Evolutionary conservation across 2,329 filamentous ascomycete genomes (phyloP), one percentile per base, ranked within the genome.

Genomic region (Paecilomyces fulvus): DNA sequence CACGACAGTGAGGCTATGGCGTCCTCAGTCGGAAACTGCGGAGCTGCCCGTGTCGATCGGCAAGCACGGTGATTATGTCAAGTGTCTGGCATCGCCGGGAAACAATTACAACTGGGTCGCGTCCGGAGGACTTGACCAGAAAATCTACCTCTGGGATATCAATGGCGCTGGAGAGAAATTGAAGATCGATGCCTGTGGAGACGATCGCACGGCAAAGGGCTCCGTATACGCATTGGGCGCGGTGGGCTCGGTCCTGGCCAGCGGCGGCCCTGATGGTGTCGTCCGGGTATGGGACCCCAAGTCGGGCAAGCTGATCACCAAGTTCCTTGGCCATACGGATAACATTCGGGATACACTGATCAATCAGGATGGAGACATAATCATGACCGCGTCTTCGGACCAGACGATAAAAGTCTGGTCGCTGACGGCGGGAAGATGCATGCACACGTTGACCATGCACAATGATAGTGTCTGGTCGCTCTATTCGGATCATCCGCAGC

Each of bases 341-440:
- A 96, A 92, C 63, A 87, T 99, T 62, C 86, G 94, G 51, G 88
- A 92, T 64, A 91, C 99, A 60, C 78, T 99, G 54, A 85, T 99
- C 61, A 95, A 90, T 65, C 85, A 92, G 63, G 85, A 89, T 58
- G 92, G 90, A 43, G 91, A 96, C 68, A 95, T 86, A 46, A 89
- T 99, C 64, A 83, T 99, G 79, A 96, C 92, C 0, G 92, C 90
- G 12, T 96, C 92, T 64, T 92, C 92, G 1, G 94, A 99, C 71
- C 91, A 95, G 74, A 97, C 94, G 0, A 87, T 99, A 77, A 99
- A 99, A 76, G 85, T 97, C 57, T 99, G 94, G 94, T 96, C 92
- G 63, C 86, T 97, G 64, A 94, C 89, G 10, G 92, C 91, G 21
- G 94, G 94, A 55, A 83, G 94, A 64, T 99, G 94, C 79, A 92